Evolutionary conservation across 1,284 basidiomycete genomes (phyloP), one percentile per base, ranked within the genome.

Genomic region (Ustilago esculenta): DNA sequence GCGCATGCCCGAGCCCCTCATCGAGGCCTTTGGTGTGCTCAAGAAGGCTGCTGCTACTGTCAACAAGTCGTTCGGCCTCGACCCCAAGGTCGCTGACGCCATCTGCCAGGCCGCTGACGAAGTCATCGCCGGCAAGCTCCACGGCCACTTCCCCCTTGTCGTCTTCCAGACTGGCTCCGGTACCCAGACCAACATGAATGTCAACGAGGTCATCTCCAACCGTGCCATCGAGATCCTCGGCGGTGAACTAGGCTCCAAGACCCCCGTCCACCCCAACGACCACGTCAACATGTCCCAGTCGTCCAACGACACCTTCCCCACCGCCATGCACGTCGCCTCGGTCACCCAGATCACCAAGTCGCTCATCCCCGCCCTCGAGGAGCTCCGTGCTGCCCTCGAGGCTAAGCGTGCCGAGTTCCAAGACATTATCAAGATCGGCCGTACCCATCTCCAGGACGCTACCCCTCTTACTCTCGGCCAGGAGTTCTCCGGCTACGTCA

Each of bases 111-210:
- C 96, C 56, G 92, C 96, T 46, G 94, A 98, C 84, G 96, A 99
- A 78, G 95, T 98, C 79, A 98, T 98, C 82, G 90, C 91, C 48
- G 95, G 95, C 61, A 92, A 94, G 84, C 88, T 98, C 34, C 65
- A 75, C 54, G 37, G 50, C 53, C 91, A 99, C 84, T 99, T 99
- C 86, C 96, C 96, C 23, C 86, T 99, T 33, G 96, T 98, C 54
- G 95, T 99, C 44, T 98, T 97, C 88, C 96, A 99, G 85, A 99
- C 96, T 42, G 96, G 96, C 57, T 96, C 92, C 57, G 96, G 96
- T 46, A 99, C 96, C 3, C 96, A 99, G 84, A 95, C 92, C 83
- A 99, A 99, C 86, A 99, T 99, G 96, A 99, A 98, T 84, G 92
- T 89, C 65, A 99, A 99, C 84, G 96, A 99, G 88, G 95, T 98